phyloP scores from a whole-genome alignment of 306 rosid species.

The Trifolium fragiferum region DNA sequence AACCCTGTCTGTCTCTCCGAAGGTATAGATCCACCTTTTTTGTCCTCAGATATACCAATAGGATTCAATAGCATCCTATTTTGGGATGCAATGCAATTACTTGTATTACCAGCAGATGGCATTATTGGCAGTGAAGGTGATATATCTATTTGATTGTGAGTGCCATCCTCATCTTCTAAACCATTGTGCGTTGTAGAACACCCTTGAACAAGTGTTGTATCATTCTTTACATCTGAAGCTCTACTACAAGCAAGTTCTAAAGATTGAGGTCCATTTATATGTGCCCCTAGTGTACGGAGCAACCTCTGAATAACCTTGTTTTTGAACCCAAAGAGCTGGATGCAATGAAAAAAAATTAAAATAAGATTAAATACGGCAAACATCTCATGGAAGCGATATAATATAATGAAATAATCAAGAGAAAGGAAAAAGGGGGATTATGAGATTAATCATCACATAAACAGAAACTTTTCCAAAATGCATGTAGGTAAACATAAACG shows the following conservation, averaged over 20 bases:
- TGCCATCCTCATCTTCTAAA: constrained; percentile 39
- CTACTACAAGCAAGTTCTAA: constrained; percentile 43
- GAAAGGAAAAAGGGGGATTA: constrained; percentile 4
- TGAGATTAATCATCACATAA: constrained; percentile 34
- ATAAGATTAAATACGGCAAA: constrained; percentile 29
- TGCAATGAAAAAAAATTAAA: constrained; percentile 35
- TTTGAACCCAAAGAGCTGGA: constrained; percentile 91
- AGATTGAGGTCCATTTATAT: constrained; percentile 58
- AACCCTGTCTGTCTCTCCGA: constrained; percentile 37
- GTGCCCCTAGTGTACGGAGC: constrained; percentile 74
- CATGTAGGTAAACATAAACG: constrained; percentile 1
- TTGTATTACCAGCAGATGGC: constrained; percentile 42
- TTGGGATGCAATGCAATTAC: constrained; percentile 47
- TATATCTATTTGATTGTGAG: constrained; percentile 34
- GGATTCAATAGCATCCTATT: constrained; percentile 41
- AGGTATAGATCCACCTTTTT: constrained; percentile 37
- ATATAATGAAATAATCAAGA: constrained; percentile 2
- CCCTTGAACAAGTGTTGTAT: constrained; percentile 42
- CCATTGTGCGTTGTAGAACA: constrained; percentile 34
- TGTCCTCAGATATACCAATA: constrained; percentile 45
- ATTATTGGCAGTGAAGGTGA: constrained; percentile 33
- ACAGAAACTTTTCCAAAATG: constrained; percentile 20
- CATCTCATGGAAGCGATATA: constrained; percentile 18
- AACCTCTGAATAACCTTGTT: constrained; percentile 74
- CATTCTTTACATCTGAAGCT: constrained; percentile 45